Evolutionary conservation across 2,329 filamentous ascomycete genomes (phyloP).

Genomic region (Neophaeococcomyces mojaviensis): DNA sequence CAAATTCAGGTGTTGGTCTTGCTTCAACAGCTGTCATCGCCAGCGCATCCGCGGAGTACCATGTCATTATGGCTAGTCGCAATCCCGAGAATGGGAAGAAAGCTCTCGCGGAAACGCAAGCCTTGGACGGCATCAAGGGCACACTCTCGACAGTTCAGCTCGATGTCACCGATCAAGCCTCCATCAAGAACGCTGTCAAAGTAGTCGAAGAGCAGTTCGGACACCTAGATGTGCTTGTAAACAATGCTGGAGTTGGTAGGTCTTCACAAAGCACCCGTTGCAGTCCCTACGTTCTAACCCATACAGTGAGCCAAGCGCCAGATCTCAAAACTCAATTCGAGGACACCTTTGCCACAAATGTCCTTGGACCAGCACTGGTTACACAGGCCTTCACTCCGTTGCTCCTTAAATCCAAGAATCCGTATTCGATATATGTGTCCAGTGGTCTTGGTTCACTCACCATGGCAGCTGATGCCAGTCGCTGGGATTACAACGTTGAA

Average conservation of each 20-base stretch:
- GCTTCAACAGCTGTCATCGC: slow-evolving; percentile 22
- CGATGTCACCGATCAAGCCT: slow-evolving; percentile 27
- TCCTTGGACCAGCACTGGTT: slow-evolving; percentile 34
- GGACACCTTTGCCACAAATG: slow-evolving; percentile 43
- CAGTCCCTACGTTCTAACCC: slow-evolving; percentile 23
- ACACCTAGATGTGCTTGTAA: slow-evolving; percentile 22
- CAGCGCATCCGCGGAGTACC: slow-evolving; percentile 18
- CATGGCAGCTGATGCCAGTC: slow-evolving; percentile 31
- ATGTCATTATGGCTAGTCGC: slow-evolving; percentile 18
- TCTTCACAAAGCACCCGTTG: slow-evolving; percentile 23
- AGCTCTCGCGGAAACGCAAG: slow-evolving; percentile 12
- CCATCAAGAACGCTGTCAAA: slow-evolving; percentile 30
- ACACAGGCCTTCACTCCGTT: slow-evolving; percentile 25
- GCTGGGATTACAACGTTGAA: no score
- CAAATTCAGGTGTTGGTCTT: slow-evolving; percentile 25
- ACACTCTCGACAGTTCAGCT: slow-evolving; percentile 26
- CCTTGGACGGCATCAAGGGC: slow-evolving; percentile 5
- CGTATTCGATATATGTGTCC: slow-evolving; percentile 30
- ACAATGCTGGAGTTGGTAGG: slow-evolving; percentile 24
- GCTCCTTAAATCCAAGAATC: slow-evolving; percentile 23
- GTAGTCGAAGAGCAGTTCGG: slow-evolving; percentile 27
- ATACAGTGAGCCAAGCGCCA: slow-evolving; percentile 18
- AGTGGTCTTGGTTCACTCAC: slow-evolving; percentile 25
- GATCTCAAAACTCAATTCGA: slow-evolving; percentile 27
- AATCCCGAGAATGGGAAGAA: slow-evolving; percentile 12